Evolutionary conservation across 306 rosid species (phyloP), one percentile per base, ranked within the genome.

Genomic region (Albizia julibrissin): DNA sequence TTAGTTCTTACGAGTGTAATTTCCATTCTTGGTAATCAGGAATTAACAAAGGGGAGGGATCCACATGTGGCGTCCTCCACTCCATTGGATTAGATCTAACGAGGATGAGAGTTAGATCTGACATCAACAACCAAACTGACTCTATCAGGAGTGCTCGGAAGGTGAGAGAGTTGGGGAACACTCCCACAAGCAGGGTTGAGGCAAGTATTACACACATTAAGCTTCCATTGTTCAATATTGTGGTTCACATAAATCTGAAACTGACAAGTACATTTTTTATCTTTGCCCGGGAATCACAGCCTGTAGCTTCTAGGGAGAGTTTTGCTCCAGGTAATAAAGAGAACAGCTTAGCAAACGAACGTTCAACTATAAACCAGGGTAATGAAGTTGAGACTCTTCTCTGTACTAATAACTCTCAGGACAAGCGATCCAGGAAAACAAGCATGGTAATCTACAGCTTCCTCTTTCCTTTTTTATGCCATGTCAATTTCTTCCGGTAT

Each of bases 1-100:
- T 65, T 7, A 26, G 46, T 56, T 65, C 78, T 84, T 31, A 19
- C 39, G 24, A n/a, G 79, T 68, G 46, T 9, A 26, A 67, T 49
- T 52, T 83, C 75, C 79, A 72, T 65, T 79, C 68, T 79, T 27
- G 42, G 58, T 82, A 67, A 80, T 52, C 92, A 91, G 99, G 83
- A 44, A 90, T 80, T 79, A 88, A 86, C 81, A 26, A 71, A 50
- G 79, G 74, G 50, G 97, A 90, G 78, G 82, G 74, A 80, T 95
- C 99, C 74, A 95, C 98, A 18, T 92, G 93, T 47, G 99, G 98
- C 27, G 87, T 82, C 80, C 94, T 95, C 77, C 97, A 85, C 70
- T 95, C 97, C 44, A 90, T 95, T 22, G 97, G 98, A 81, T 95
- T 97, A 58, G 99, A 95, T 81, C 90, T 92, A 76, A 95, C 99